Evolutionary conservation across 2,329 filamentous ascomycete genomes (phyloP).

Genomic region (Talaromyces sp.): DNA sequence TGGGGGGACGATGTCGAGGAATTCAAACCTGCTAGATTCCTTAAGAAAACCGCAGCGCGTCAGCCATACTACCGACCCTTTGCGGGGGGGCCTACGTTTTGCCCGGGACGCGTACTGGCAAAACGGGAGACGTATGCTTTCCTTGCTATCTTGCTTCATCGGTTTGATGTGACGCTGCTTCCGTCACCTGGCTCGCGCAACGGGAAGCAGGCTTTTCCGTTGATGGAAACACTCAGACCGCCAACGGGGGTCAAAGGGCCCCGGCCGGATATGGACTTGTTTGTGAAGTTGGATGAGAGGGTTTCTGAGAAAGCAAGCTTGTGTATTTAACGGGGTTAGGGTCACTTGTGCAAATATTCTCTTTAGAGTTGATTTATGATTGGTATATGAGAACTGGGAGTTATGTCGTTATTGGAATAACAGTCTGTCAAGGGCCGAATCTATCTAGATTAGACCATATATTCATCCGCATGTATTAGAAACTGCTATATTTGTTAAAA

Average conservation of each 20-base stretch:
- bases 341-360: too few relatives aligned
- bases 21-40: neutral
- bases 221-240: neutral
- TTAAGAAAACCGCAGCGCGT: neutral
- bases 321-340: neutral
- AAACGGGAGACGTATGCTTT: conserved; percentile 1
- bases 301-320: neutral
- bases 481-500: neutral
- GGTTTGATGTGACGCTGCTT: neutral
- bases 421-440: neutral
- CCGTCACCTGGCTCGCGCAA: neutral
- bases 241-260: neutral
- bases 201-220: neutral
- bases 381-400: too few relatives aligned
- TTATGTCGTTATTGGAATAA: too few relatives aligned
- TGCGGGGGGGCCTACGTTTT: neutral
- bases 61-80: conserved; percentile 2
- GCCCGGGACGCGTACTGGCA: neutral
- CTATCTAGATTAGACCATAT: neutral
- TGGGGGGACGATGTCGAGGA: neutral
- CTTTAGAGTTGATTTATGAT: too few relatives aligned
- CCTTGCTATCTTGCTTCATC: neutral
- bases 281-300: neutral
- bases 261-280: neutral
- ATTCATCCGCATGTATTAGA: neutral